Evolutionary conservation across 2,329 filamentous ascomycete genomes (phyloP), one percentile per base, ranked within the genome.

Genomic region (Orbilia brochopaga): DNA sequence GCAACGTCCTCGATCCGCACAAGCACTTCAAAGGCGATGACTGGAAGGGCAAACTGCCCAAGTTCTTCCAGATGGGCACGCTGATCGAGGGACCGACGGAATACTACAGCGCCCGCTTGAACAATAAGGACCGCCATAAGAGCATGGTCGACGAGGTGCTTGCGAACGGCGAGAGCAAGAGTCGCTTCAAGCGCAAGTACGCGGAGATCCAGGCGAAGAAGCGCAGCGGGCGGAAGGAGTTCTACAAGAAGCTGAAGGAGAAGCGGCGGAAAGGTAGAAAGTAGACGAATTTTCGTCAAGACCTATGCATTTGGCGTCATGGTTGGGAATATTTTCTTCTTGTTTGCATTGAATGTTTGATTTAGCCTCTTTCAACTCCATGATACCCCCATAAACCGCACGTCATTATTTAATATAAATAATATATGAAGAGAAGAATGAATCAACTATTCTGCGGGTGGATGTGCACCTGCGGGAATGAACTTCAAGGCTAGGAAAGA

Each of bases 21-120:
- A 85, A 90, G 55, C 90, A 93, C 77, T 96, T 96, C 83, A 95
- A 93, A 79, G 97, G 97, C 80, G 88, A 93, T 57, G 85, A 82
- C 56, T 84, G 86, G 62, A 92, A 89, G 67, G 83, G 67, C 15
- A 64, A 86, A 72, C 81, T 89, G 0, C 94, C 94, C 0, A 87
- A 91, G 73, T 97, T 90, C 78, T 95, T 90, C 19, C 91, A 96
- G 77, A 86, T 96, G 27, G 94, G 93, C 65, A 93, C 90, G 4
- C 86, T 99, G 69, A 85, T 97, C 63, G 89, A 95, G 77, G 92
- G 92, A 0, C 88, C 92, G 1, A 92, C 91, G 0, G 93, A 97
- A 78, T 96, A 88, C 81, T 91, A 88, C 82, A 92, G 85, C 77
- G 85, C 87, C 19, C 87, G 93, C 63, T 83, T 97, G 73, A 87